Percentiles rank a stretch among this genome's conserved stretches.
These are phyloP conservation scores for Pneumocystis oryctolagi DNA, from an alignment of 1,139 yeast genomes.

Conservation along the genomic window DNA sequence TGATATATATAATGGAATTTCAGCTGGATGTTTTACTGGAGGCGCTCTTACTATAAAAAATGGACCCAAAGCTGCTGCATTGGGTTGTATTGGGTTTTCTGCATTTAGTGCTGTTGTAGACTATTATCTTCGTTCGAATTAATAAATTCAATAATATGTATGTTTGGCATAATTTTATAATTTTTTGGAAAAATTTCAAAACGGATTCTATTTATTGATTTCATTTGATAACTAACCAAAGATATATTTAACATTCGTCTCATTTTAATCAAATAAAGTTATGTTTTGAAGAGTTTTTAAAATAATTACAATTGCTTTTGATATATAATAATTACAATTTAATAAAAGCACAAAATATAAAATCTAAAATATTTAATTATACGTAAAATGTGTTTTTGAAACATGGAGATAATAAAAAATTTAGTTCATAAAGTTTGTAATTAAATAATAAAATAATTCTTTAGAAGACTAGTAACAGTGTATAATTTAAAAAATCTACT, in stretches of 20 bases:
- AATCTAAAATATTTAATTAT: neutral
- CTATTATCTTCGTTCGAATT: constrained; percentile 2
- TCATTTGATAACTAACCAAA: neutral
- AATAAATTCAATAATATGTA: neutral
- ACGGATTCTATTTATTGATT: neutral
- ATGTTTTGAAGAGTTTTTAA: neutral
- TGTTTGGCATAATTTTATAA: neutral
- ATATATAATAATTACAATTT: neutral
- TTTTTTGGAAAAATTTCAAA: neutral
- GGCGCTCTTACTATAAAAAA: constrained; percentile 75
- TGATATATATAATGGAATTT: constrained; percentile 80
- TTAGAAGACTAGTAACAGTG: neutral
- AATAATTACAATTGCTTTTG: neutral
- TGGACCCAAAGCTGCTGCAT: constrained; percentile 81
- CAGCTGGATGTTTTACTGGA: constrained; percentile 93
- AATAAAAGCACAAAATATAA: neutral
- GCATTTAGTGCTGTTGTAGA: constrained; percentile 69
- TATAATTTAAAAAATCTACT: neutral
- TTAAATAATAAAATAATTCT: neutral
- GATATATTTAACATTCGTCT: neutral
- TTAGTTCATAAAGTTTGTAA: neutral
- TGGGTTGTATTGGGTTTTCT: constrained; percentile 97
- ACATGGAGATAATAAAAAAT: neutral
- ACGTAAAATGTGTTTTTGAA: neutral
- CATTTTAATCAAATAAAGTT: neutral